Evolutionary conservation across 129 eudicot species (phyloP), one percentile per base, ranked within the genome.

Genomic region (Smallanthus sonchifolius): DNA sequence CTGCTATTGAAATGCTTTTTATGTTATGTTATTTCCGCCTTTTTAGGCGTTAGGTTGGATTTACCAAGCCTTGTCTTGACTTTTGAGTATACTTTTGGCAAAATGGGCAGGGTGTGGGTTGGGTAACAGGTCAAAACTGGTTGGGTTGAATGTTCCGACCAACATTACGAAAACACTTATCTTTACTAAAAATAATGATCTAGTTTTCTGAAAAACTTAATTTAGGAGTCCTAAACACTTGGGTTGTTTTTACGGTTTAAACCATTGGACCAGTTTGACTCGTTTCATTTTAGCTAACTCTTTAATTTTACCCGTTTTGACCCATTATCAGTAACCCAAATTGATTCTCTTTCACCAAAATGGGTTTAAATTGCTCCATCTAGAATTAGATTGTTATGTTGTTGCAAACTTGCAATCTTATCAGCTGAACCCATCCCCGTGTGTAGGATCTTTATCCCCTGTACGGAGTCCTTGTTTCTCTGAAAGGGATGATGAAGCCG

Each of bases 361-460:
- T n/a, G n/a, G n/a, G n/a, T n/a, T n/a, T n/a, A n/a, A n/a, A n/a
- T n/a, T n/a, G n/a, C n/a, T n/a, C n/a, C n/a, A n/a, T n/a, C n/a
- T n/a, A n/a, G n/a, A n/a, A n/a, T n/a, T n/a, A n/a, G n/a, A n/a
- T n/a, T n/a, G n/a, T n/a, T n/a, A n/a, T 57, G 5, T 57, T 35
- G 47, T 2, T 15, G 34, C n/a, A n/a, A n/a, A n/a, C n/a, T 57
- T 67, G 45, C 57, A 16, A 37, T 65, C 40, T 62, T 47, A 74
- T 61, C 11, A 45, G 10, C 77, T 59, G 56, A 59, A 42, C 47
- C 7, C 19, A 49, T 49, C n/a, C n/a, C n/a, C n/a, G 3, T 63
- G 69, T 69, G 74, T 76, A 93, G 98, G 91, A 66, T 88, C 97
- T 40, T 70, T 83, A 16, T 90, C 98, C 76, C 97, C 96, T 43